Evolutionary conservation across 345 rosid genomes (phyloP).

Genomic region (Sisymbrium irio): DNA sequence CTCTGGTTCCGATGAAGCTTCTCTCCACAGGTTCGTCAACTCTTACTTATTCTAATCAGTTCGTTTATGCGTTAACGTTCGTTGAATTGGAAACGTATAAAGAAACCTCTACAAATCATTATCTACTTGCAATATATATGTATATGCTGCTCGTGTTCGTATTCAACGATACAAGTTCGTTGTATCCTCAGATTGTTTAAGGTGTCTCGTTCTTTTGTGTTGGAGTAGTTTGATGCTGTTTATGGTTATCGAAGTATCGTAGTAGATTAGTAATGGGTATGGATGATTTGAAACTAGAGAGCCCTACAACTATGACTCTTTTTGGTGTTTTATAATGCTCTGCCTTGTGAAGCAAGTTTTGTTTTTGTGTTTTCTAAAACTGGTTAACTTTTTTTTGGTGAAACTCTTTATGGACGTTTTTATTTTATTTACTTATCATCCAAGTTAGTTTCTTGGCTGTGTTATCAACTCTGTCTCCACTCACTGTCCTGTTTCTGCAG

Average conservation of each 20-base stretch:
- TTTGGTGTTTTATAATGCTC: neutral
- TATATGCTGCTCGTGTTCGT: neutral
- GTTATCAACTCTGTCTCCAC: neutral
- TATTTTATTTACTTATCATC: neutral
- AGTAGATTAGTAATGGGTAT: neutral
- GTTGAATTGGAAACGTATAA: neutral
- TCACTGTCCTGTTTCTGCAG: neutral
- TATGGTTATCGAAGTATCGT: neutral
- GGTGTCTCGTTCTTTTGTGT: too few relatives aligned
- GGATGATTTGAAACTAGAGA: neutral
- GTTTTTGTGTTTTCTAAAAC: neutral
- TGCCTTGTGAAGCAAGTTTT: constrained; percentile 36
- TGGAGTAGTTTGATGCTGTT: too few relatives aligned
- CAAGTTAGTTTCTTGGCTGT: neutral
- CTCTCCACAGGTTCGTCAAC: constrained; percentile 66
- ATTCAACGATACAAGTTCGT: neutral
- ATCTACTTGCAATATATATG: too few relatives aligned
- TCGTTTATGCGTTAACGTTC: neutral
- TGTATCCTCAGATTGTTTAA: neutral
- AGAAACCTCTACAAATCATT: neutral
- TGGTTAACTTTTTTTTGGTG: neutral
- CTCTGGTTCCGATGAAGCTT: constrained; percentile 68
- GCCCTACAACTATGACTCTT: neutral
- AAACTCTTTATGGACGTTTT: neutral
- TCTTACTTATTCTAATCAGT: neutral